phyloP scores from a whole-genome alignment of 306 rosid species.

The Carpinus viminea region DNA sequence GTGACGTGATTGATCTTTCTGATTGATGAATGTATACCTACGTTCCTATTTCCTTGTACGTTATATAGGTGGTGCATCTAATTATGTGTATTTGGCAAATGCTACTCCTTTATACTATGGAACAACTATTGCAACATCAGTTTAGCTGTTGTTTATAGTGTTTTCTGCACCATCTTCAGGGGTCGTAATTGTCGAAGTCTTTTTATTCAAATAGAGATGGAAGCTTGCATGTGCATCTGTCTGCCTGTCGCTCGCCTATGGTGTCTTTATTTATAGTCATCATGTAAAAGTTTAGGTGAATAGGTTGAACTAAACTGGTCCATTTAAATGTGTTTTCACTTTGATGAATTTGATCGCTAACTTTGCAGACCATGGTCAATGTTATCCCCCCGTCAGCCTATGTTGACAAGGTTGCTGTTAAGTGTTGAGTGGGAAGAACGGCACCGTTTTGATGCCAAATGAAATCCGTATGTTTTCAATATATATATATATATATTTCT shows the following conservation, averaged over 20 bases:
- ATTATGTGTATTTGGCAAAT: constrained; percentile 10
- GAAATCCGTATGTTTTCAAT: too few species aligned
- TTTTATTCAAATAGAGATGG: not conserved
- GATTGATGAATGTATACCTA: constrained; percentile 51
- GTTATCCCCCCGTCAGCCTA: not conserved
- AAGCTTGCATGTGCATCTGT: not conserved
- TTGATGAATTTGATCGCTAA: not conserved
- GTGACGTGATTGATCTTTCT: constrained; percentile 48
- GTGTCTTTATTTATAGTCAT: not conserved
- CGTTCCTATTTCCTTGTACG: constrained; percentile 5
- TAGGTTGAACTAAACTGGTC: not conserved
- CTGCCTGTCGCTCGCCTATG: not conserved
- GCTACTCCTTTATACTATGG: not conserved
- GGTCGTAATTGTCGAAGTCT: not conserved
- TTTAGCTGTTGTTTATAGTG: constrained; percentile 10
- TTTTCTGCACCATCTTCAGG: constrained; percentile 4
- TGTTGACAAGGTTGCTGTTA: not conserved
- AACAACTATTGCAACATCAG: constrained; percentile 24
- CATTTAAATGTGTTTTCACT: not conserved
- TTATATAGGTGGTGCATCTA: constrained; percentile 12
- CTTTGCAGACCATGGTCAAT: not conserved
- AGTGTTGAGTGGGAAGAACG: not conserved
- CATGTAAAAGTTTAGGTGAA: not conserved
- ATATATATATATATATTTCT: too few species aligned
- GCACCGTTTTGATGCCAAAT: not conserved